Conservation (phyloP, 345 rosid genomes). For the Moricandia moricandioides region DNA sequence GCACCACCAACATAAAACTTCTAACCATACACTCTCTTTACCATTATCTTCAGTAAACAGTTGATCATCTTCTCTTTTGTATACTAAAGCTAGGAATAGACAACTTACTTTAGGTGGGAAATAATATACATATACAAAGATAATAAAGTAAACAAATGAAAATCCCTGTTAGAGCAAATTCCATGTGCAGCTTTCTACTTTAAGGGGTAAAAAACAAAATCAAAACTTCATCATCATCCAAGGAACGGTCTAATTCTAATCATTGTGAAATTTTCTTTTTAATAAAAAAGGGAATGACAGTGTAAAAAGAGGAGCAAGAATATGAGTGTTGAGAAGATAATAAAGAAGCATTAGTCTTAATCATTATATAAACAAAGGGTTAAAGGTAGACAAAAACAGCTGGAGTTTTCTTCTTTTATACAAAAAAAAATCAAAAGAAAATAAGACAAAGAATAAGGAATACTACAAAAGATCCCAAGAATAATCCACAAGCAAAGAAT, state of each 20-base stretch:
- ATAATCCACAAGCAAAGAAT: constrained; percentile 39
- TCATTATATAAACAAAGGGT: constrained; percentile 19
- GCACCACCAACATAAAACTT: not conserved
- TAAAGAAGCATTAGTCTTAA: constrained; percentile 16
- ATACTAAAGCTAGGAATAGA: constrained; percentile 16
- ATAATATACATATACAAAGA: constrained; percentile 1
- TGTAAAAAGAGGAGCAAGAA: constrained; percentile 36
- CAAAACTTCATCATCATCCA: constrained; percentile 31
- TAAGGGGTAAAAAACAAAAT: constrained; percentile 28
- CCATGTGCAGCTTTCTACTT: constrained; percentile 56
- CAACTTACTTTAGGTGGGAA: constrained; percentile 34
- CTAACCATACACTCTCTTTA: constrained; percentile 14
- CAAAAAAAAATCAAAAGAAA: constrained; percentile 20
- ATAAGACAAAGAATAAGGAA: constrained; percentile 40
- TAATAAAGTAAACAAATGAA: constrained; percentile 18
- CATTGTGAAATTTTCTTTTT: constrained; percentile 26
- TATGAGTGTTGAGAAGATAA: constrained; percentile 20
- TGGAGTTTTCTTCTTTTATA: constrained; percentile 18
- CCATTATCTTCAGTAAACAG: constrained; percentile 30
- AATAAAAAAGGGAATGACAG: constrained; percentile 40
- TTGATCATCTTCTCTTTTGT: constrained; percentile 22
- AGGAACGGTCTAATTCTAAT: constrained; percentile 43
- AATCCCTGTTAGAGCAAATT: constrained; percentile 37
- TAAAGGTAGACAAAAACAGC: constrained; percentile 38
- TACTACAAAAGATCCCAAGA: constrained; percentile 32